Conservation (phyloP, 2,329 filamentous ascomycete genomes). For the Ophiostoma populinum region DNA sequence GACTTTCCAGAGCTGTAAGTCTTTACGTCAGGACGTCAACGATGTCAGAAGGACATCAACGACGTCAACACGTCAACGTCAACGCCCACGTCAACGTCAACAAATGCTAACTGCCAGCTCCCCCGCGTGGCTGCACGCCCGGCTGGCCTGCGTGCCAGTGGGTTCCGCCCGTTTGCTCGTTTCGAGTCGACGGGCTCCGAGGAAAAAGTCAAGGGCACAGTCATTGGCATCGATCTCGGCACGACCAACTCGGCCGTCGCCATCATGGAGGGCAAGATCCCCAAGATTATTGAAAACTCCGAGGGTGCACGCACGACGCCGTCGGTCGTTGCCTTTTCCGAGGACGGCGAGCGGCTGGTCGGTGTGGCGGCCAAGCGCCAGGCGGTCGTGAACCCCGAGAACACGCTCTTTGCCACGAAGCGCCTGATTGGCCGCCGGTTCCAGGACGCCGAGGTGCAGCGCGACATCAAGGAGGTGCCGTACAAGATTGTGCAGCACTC, state of each 20-base stretch:
- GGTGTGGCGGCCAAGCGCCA: conserved; percentile 97
- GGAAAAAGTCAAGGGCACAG: conserved; percentile 80
- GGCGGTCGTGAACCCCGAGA: conserved; percentile 95
- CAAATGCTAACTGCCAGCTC: conserved; percentile 32
- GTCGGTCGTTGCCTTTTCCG: conserved; percentile 87
- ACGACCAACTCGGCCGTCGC: conserved; percentile 97
- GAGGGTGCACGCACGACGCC: conserved; percentile 87
- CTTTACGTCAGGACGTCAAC: background rate
- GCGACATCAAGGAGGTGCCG: conserved; percentile 91
- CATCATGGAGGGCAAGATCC: conserved; percentile 90
- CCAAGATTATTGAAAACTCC: conserved; percentile 94
- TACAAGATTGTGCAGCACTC: conserved; percentile 97
- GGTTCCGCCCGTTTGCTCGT: conserved; percentile 57
- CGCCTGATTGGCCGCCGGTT: conserved; percentile 97
- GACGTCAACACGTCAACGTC: background rate
- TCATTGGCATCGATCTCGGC: conserved; percentile 95
- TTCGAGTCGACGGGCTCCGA: conserved; percentile 52
- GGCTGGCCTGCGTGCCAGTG: conserved; percentile 45
- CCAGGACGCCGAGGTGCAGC: conserved; percentile 82
- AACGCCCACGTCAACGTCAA: conserved; percentile 1
- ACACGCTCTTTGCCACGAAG: conserved; percentile 97
- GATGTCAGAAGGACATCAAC: background rate
- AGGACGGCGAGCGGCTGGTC: conserved; percentile 89
- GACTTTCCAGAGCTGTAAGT: conserved; percentile 61
- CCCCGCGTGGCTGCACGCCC: conserved; percentile 58